These are phyloP conservation scores for Beta lomatogona DNA, from an alignment of 179 eudicot species.

Conservation along the genomic window DNA sequence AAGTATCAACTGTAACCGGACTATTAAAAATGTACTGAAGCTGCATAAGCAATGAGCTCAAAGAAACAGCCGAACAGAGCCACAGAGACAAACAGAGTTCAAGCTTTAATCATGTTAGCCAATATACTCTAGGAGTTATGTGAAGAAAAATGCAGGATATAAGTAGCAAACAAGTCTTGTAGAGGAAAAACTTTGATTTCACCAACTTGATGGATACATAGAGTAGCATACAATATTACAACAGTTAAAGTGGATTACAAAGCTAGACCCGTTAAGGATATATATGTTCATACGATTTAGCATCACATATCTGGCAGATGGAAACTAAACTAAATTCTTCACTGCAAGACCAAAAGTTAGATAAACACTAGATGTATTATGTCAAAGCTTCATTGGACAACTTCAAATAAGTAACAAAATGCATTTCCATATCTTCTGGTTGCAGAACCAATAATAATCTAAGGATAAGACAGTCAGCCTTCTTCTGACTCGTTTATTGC, in stretches of 20 bases:
- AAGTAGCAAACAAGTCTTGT: constrained; percentile 6
- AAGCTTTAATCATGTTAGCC: neutral
- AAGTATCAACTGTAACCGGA: neutral
- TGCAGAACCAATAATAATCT: constrained; percentile 1
- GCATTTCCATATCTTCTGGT: constrained; percentile 5
- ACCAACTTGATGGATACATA: constrained; percentile 12
- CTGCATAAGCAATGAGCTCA: constrained; percentile 14
- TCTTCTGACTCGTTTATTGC: constrained; percentile 61
- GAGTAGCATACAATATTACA: constrained; percentile 18
- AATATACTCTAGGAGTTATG: neutral
- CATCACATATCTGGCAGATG: constrained; percentile 10
- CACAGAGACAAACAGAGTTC: neutral
- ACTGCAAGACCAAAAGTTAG: constrained; percentile 8
- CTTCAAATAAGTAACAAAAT: constrained; percentile 7
- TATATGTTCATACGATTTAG: constrained; percentile 5
- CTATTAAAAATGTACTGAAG: neutral
- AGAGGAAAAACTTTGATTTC: neutral
- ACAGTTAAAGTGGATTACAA: constrained; percentile 2
- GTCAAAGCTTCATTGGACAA: constrained; percentile 20
- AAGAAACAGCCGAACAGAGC: neutral
- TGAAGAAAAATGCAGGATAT: neutral
- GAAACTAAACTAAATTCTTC: constrained; percentile 8
- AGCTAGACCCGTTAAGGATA: neutral
- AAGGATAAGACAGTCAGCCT: constrained; percentile 19
- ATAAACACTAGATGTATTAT: neutral